Evolutionary conservation across 371 early-diverging fungal genomes (phyloP).

Genomic region (Mortierella sp.): DNA sequence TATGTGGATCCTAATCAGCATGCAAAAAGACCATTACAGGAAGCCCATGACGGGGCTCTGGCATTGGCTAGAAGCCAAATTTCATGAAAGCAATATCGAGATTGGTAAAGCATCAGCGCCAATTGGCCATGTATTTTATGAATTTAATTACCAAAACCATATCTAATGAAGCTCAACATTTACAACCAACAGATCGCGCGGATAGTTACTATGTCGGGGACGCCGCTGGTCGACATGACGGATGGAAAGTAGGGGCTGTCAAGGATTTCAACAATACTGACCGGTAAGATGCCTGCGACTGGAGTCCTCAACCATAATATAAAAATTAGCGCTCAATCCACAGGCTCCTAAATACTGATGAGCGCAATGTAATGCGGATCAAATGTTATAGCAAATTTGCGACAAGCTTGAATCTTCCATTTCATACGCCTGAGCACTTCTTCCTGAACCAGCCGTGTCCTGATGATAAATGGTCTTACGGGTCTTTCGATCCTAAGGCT

Average conservation of each 20-base stretch:
- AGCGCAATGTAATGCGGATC: neutral
- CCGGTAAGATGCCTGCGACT: conserved; percentile 49
- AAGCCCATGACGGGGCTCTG: conserved; percentile 93
- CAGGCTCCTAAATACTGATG: neutral
- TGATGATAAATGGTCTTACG: conserved; percentile 60
- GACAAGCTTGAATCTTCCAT: conserved; percentile 75
- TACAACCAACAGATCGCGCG: conserved; percentile 55
- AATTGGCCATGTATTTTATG: neutral
- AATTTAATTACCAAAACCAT: no score
- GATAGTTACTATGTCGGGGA: conserved; percentile 90
- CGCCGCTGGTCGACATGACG: conserved; percentile 86
- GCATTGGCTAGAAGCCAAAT: conserved; percentile 67
- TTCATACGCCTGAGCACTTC: conserved; percentile 89
- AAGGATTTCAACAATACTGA: conserved; percentile 89
- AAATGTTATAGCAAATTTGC: conserved; percentile 79
- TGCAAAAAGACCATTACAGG: conserved; percentile 76
- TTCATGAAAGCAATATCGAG: conserved; percentile 59
- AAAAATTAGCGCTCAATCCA: neutral
- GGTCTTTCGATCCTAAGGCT: conserved; percentile 69
- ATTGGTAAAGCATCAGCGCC: conserved; percentile 51
- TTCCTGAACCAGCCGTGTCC: conserved; percentile 70
- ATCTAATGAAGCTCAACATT: neutral
- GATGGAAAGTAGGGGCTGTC: conserved; percentile 68
- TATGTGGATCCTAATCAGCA: conserved; percentile 73
- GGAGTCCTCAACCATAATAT: neutral